A percentile compares a stretch with the other conserved stretches of the same genome.
These are phyloP conservation scores for Jimgerdemannia lactiflua DNA, from an alignment of 192 early-diverging fungal species.

Conservation along the genomic window DNA sequence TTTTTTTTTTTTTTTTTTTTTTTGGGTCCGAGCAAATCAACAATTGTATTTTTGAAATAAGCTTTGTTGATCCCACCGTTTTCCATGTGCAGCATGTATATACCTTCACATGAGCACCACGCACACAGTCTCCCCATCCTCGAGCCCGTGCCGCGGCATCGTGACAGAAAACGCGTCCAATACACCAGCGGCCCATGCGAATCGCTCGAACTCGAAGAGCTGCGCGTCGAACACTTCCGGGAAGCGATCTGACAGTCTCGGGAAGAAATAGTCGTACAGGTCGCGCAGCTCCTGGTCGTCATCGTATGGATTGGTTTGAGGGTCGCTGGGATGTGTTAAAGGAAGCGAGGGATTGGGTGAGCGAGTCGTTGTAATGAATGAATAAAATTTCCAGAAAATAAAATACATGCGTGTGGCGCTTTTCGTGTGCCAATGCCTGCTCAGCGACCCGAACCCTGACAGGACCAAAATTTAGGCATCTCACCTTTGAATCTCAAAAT, in stretches of 20 bases:
- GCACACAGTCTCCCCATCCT: neutral
- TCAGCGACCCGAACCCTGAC: no score
- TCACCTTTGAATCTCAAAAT: neutral
- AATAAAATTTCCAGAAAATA: no score
- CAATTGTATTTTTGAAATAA: no score
- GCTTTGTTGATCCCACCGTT: no score
- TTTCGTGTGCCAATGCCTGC: no score
- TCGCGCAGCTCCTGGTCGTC: constrained; percentile 13
- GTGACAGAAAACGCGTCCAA: constrained; percentile 10
- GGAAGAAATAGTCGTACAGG: constrained; percentile 21
- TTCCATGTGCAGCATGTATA: neutral
- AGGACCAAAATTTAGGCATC: no score
- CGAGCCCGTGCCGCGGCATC: neutral
- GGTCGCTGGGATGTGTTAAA: neutral
- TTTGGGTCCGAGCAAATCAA: no score
- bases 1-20: no score
- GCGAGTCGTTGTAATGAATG: no score
- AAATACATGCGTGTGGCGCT: no score
- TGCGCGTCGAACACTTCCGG: constrained; percentile 17
- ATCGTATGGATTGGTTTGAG: neutral
- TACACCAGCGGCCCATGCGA: constrained; percentile 27
- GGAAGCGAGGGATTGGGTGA: neutral
- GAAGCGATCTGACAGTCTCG: constrained; percentile 14
- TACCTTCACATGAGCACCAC: neutral
- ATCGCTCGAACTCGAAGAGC: constrained; percentile 8